Evolutionary conservation across 2,329 filamentous ascomycete genomes (phyloP), one percentile per base, ranked within the genome.

Genomic region (Aspergillus jensenii): DNA sequence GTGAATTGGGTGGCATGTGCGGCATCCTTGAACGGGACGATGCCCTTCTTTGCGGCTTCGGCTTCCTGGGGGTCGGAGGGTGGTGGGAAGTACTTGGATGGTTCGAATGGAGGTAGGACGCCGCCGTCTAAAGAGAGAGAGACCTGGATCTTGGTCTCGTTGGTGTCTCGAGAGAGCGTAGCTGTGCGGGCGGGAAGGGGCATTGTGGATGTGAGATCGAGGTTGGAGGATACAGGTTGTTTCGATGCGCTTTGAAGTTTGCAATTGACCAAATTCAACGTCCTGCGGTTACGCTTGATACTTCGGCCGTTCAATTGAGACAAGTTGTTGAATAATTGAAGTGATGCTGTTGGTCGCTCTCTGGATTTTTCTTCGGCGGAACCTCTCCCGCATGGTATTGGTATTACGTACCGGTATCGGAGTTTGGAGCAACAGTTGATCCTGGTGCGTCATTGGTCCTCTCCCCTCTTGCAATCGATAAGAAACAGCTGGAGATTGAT

Each of bases 131-230:
- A 85, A 78, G 95, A 96, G 67, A 99, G 83, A 40, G 91, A 90
- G 63, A 98, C 83, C 73, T 95, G 88, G 76, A 99, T 96, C 75
- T 96, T 96, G 73, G 95, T 99, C 81, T 99, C 95, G 80, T 98
- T 98, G 71, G 95, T 99, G 77, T 93, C 89, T 74, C 95, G 91
- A 64, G 89, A 87, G 67, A 98, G 80, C 55, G 88, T 85, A 51
- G 91, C 87, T 75, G 88, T 91, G 72, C 93, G 90, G 44, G 92
- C 88, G 50, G 69, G 21, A 58, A 69, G 68, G 48, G 68, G 48
- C 70, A 72, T 56, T 25, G 47, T 56, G 54, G 33, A 6, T 52
- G 14, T 33, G 9, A 17, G 41, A 25, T 37, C 37, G 31, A 15
- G 14, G 8, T 25, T 45, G 12, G 12, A n/a, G 17, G 17, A n/a